Evolutionary conservation across 179 eudicot species (phyloP).

Genomic region (Silene noctiflora): DNA sequence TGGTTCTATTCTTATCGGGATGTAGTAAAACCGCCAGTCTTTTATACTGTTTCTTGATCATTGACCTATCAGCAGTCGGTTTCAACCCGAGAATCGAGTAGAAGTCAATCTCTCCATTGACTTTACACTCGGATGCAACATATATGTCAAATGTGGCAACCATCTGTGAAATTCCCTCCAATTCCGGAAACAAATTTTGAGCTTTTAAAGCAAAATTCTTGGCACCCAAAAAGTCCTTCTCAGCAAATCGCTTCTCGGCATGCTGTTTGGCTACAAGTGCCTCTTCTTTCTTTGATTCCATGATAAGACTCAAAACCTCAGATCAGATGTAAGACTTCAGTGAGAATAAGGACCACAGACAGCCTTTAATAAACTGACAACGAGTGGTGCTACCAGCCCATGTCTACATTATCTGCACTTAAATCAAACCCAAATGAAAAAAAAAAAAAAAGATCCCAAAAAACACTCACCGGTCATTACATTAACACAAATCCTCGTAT

Average conservation of each 20-base stretch:
- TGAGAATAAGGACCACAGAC: slow-evolving; percentile 34
- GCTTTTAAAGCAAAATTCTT: slow-evolving; percentile 41
- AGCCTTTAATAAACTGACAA: slow-evolving; percentile 25
- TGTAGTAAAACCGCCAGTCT: slow-evolving; percentile 44
- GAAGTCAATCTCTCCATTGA: slow-evolving; percentile 43
- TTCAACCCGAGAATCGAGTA: slow-evolving; percentile 43
- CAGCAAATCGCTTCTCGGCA: slow-evolving; percentile 46
- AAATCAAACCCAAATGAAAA: slow-evolving; percentile 19
- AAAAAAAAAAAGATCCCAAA: slow-evolving; percentile 9
- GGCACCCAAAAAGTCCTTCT: slow-evolving; percentile 40
- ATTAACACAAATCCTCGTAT: slow-evolving; percentile 1
- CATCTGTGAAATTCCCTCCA: slow-evolving; percentile 48
- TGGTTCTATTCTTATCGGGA: slow-evolving; percentile 43
- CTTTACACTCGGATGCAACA: slow-evolving; percentile 33
- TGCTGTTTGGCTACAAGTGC: slow-evolving; percentile 42
- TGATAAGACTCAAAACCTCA: slow-evolving; percentile 28
- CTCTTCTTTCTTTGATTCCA: slow-evolving; percentile 44
- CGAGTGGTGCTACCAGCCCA: slow-evolving; percentile 27
- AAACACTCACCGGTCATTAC: slow-evolving; percentile 12
- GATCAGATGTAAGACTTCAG: slow-evolving; percentile 22
- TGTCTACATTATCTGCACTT: slow-evolving; percentile 38
- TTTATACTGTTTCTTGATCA: slow-evolving; percentile 45
- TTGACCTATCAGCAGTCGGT: slow-evolving; percentile 37
- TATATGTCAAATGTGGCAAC: slow-evolving; percentile 43
- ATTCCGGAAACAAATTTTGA: slow-evolving; percentile 36